Evolutionary conservation across 257 asterid genomes (phyloP).

Genomic region (Solanum tarijense): DNA sequence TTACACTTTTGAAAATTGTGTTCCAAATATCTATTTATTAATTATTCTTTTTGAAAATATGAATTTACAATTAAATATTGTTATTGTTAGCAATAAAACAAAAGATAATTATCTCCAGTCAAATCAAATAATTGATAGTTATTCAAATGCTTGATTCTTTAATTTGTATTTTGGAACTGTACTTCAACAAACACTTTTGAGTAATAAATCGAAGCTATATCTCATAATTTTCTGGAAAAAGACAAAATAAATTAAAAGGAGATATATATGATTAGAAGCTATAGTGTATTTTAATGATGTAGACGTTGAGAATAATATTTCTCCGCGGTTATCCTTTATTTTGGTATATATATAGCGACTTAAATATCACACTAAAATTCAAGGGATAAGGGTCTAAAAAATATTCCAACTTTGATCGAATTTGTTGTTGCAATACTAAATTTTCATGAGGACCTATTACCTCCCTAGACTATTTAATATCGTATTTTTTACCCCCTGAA

Average conservation of each 20-base stretch:
- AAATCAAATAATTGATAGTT: background rate
- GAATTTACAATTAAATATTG: background rate
- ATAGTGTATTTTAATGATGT: background rate
- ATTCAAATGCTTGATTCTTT: conserved; percentile 1
- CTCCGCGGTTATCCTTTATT: background rate
- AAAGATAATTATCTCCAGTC: background rate
- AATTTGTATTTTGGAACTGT: background rate
- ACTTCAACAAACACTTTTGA: background rate
- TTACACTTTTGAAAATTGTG: background rate
- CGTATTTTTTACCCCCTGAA: too few species aligned
- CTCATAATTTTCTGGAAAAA: background rate
- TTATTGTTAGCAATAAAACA: background rate
- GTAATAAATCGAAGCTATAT: background rate
- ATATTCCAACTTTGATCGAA: too few species aligned
- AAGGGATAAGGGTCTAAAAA: too few species aligned
- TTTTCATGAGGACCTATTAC: too few species aligned
- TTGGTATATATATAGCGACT: background rate
- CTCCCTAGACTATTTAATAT: too few species aligned
- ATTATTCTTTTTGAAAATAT: background rate
- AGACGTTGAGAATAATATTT: background rate
- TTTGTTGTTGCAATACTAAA: too few species aligned
- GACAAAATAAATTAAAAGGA: background rate
- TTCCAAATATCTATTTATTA: background rate
- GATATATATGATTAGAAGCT: background rate
- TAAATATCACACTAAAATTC: background rate